Evolutionary conservation across 345 rosid species (phyloP).

Genomic region (Linum lewisii): DNA sequence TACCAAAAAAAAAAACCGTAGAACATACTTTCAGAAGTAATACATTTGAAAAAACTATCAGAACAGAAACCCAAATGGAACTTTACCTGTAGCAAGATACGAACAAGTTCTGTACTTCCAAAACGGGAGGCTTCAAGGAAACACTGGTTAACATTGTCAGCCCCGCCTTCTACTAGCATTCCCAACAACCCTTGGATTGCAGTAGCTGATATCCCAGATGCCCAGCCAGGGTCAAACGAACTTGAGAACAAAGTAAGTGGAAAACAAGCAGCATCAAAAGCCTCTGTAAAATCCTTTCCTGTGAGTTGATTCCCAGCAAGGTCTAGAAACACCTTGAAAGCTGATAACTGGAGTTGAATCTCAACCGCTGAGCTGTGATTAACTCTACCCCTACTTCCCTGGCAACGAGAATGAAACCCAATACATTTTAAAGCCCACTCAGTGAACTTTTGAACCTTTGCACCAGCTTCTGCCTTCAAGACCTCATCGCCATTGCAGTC

Average conservation of each 20-base stretch:
- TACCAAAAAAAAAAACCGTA: neutral
- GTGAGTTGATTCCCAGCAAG: constrained; percentile 80
- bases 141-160: constrained; percentile 92
- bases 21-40: no score
- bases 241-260: constrained; percentile 43
- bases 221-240: constrained; percentile 82
- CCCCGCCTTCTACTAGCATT: constrained; percentile 89
- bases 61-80: constrained; percentile 1
- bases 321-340: constrained; percentile 85
- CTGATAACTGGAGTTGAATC: constrained; percentile 86
- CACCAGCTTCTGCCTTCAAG: constrained; percentile 85
- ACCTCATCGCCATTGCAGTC: constrained; percentile 89
- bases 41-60: neutral
- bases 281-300: constrained; percentile 97
- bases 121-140: constrained; percentile 98
- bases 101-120: constrained; percentile 97
- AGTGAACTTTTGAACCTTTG: constrained; percentile 91
- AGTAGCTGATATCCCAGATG: constrained; percentile 85
- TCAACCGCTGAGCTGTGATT: constrained; percentile 62
- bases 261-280: constrained; percentile 97
- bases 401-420: constrained; percentile 84
- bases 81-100: constrained; percentile 76
- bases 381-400: constrained; percentile 47
- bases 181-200: constrained; percentile 78
- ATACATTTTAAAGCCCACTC: constrained; percentile 96